Base-by-base conservation (phyloP, 2,329 filamentous ascomycete genomes). In the Sphaerulina vaccinii region DNA sequence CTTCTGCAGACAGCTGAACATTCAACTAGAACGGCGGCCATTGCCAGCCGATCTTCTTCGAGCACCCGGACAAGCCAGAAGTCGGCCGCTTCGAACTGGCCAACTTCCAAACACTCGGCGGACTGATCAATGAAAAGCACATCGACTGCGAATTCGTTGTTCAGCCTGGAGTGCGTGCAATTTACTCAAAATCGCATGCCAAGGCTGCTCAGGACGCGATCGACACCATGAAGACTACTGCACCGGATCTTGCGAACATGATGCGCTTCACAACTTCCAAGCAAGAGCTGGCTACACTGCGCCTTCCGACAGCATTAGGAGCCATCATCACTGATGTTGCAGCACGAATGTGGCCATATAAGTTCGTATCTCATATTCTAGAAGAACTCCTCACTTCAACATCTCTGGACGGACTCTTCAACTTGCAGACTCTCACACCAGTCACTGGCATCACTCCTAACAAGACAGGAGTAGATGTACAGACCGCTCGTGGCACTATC, bases 271-370 rank as follows among this genome's bases (percentile, higher is more conserved):
- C 76, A 18, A 72, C 65, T 5, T 70, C 70, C 44, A 65, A 69
- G 60, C 62, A 70, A 38, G 64, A 72, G 61, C 71, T 88, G 3
- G 71, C 70, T 22, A 70, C 71, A 27, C 75, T 87, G 19, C 74
- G 83, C 3, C 70, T 66, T 5, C 77, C 79, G 0, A 68, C 68
- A 6, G 84, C 83, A 5, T 65, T 77, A 6, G 88, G 84, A 2
- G 86, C 83, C 5, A 77, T 90, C 3, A 72, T 85, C 13, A 85
- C 85, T 55, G 73, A 74, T 35, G 73, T 81, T 36, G 87, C 88
- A 0, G 87, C 84, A 0, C 83, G 82, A 60, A 67, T 89, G 39
- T 91, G 87, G 87, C 90, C 90, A 0, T 95, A 95, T 70, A 95
- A 93, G 71, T 79, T 95, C 15, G 84, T 95, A 1, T 75, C 83